Evolutionary conservation across 1,284 basidiomycete genomes (phyloP), one percentile per base, ranked within the genome.

Genomic region (Pseudozyma tsukubaensis): DNA sequence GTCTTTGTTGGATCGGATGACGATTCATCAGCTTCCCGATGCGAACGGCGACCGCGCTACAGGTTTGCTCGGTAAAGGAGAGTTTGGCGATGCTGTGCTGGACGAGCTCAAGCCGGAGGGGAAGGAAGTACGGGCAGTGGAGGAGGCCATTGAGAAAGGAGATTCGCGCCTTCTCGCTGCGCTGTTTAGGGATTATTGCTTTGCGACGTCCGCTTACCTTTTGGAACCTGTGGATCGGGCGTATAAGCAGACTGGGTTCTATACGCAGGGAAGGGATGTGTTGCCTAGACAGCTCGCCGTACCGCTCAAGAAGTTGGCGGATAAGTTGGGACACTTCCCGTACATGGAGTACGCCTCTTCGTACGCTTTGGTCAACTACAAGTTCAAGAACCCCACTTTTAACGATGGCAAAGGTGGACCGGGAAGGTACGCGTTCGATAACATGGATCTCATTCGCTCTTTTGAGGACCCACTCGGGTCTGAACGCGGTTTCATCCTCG

Each of bases 141-240:
- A 75, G 16, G 56, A 62, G 0, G 77, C 71, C 5, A 77, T 75
- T 53, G 66, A 51, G 37, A 50, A 53, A 2, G 69, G 65, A 1
- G 56, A 81, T 48, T 67, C 69, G 14, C 75, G 66, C 29, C 59
- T 83, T 9, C 60, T 83, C n/a, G 73, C 76, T 10, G 81, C 81
- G n/a, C 72, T 83, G n/a, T 83, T 83, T 64, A 59, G 81, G 2
- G 81, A 83, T 45, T 80, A 75, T 65, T 80, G 81, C 64, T 83
- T 83, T 42, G 59, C 69, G 1, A 81, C 80, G 3, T 78, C 76
- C 11, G 81, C 81, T 4, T 83, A 83, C 47, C 72, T 83, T 14
- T 59, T 83, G 19, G 81, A 83, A 60, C 81, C 81, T 4, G 74
- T 77, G 32, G 81, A 83, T 50, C 57, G 53, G 0, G 56, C 66